Evolutionary conservation across 202 grass and related monocot species (phyloP), one percentile per base, ranked within the genome.

Genomic region (Zoysia matrella): DNA sequence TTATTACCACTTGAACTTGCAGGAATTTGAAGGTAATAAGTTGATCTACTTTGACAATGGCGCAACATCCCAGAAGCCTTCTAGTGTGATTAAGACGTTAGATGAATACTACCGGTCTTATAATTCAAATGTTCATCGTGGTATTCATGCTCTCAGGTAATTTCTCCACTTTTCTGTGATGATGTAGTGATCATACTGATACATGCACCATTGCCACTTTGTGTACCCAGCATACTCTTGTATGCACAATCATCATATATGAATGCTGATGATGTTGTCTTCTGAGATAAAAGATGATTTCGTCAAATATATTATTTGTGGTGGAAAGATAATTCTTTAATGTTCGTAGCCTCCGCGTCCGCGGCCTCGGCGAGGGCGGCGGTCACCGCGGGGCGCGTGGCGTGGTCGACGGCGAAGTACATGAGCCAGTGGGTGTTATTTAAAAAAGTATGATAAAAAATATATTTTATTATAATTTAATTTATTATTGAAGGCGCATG

Each of bases 71-170:
- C 22, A 30, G 22, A 30, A 30, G 22, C 22, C 22, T 30, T 30
- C 22, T 30, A 30, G 22, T 30, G 22, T 30, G 22, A 30, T 30
- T 30, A 30, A 30, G 71, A 95, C 73, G 62, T 75, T 98, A 69
- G 89, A 89, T 13, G 90, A 95, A 11, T 93, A 95, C 75, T 95
- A 98, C 75, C 58, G 72, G 60, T 85, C 82, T 11, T 98, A 91
- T 72, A 95, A 95, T 86, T 91, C 95, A 0, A 98, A 98, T 86
- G 95, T 95, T 86, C 95, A 98, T 8, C 92, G 92, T 72, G 90
- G 92, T 14, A 94, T 98, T 61, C 90, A 93, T 76, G 83, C 82
- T 46, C 81, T 98, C 73, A 97, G 95, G 92, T 97, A 88, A 16
- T 10, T n/a, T 67, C 44, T 74, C 16, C 14, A 75, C 67, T 63